A percentile compares a stretch with the other conserved stretches of the same genome.
These are phyloP conservation scores for Agaricus blazei DNA, from an alignment of 768 basidiomycete species.

Conservation along the genomic window DNA sequence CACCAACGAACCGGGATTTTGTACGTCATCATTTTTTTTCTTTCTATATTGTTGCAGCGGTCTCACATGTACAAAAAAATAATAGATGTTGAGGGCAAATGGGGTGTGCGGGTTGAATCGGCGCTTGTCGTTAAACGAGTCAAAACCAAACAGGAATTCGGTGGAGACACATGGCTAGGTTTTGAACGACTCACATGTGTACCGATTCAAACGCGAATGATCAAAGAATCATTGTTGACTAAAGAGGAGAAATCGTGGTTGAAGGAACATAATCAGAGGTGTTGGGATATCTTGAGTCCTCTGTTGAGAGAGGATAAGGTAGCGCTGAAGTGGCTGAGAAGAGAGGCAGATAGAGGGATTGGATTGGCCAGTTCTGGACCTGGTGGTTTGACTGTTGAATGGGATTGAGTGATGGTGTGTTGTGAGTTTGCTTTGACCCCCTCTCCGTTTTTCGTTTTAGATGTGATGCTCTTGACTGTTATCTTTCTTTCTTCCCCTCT, in stretches of 20 bases:
- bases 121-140: slow-evolving; percentile 68
- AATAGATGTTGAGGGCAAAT: slow-evolving; percentile 68
- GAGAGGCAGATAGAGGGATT: slow-evolving; percentile 71
- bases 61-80: slow-evolving; percentile 10
- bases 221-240: slow-evolving; percentile 77
- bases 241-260: slow-evolving; percentile 88
- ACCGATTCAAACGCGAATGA: slow-evolving; percentile 88
- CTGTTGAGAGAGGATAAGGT: slow-evolving; percentile 73
- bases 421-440: neutral
- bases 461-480: neutral
- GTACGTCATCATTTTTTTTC: slow-evolving; percentile 37
- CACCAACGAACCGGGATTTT: slow-evolving; percentile 93
- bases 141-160: slow-evolving; percentile 68
- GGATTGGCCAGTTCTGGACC: slow-evolving; percentile 60
- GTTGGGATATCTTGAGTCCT: slow-evolving; percentile 59
- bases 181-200: slow-evolving; percentile 93
- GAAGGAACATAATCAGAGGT: slow-evolving; percentile 81
- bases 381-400: slow-evolving; percentile 73
- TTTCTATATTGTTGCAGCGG: slow-evolving; percentile 5
- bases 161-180: slow-evolving; percentile 76
- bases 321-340: slow-evolving; percentile 74
- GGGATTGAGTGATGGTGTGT: slow-evolving; percentile 47
- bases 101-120: slow-evolving; percentile 92
- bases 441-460: neutral
- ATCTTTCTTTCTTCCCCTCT: slow-evolving; percentile 2